Evolutionary conservation across 139 green algal species (phyloP).

Genomic region (Chlamydomonas incerta): DNA sequence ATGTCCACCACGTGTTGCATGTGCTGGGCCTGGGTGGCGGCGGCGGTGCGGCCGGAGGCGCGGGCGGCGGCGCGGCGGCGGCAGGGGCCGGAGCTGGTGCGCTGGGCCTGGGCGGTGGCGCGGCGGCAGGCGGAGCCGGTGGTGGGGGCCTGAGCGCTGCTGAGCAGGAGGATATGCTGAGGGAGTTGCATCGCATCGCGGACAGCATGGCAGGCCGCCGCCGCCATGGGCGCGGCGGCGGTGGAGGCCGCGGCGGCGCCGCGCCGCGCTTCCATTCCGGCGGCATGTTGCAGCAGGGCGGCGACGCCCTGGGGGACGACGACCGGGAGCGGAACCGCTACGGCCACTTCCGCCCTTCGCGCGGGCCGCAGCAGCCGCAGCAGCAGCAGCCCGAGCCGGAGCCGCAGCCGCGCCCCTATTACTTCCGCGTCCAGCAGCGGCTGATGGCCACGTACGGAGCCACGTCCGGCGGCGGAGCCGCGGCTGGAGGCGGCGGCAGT

Average conservation of each 20-base stretch:
- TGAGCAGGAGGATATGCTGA: background rate
- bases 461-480: background rate
- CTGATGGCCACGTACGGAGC: background rate
- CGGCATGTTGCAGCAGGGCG: background rate
- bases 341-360: background rate
- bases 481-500: background rate
- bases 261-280: background rate
- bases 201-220: background rate
- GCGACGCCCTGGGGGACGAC: too few relatives aligned
- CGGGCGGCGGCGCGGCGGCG: background rate
- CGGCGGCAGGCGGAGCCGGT: too few relatives aligned
- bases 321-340: too few relatives aligned
- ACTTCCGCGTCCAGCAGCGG: conserved; percentile 31
- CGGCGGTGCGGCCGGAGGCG: background rate
- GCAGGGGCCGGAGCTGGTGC: background rate
- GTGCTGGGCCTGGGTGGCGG: background rate
- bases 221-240: background rate
- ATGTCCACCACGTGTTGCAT: background rate
- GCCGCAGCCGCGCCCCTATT: background rate
- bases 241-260: background rate
- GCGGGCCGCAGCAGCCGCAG: background rate
- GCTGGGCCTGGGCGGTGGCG: too few relatives aligned
- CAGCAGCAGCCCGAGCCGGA: background rate
- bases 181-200: conserved; percentile 25
- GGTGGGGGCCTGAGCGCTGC: background rate